These are phyloP conservation scores for Parietaria judaica DNA, from an alignment of 306 rosid genomes.

Conservation along the genomic window DNA sequence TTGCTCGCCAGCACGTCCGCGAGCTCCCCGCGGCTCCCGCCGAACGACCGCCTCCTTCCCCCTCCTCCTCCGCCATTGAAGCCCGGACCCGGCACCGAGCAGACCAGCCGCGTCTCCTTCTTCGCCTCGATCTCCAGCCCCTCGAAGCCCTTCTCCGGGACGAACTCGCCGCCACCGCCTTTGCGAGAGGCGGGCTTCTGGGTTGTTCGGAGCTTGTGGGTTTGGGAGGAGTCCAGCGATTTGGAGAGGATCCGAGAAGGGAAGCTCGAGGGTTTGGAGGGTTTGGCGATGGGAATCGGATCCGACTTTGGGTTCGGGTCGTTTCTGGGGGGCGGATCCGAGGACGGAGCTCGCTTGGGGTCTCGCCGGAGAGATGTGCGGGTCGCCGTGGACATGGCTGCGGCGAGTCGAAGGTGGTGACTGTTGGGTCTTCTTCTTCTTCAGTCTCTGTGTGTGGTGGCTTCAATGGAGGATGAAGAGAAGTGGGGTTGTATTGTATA, in stretches of 20 bases:
- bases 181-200: constrained; percentile 21
- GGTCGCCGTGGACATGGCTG: constrained; percentile 36
- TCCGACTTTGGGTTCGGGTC: constrained; percentile 30
- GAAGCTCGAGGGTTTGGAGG: constrained; percentile 15
- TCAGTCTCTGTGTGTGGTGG: background rate
- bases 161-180: constrained; percentile 7
- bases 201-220: constrained; percentile 16
- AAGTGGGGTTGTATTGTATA: no score
- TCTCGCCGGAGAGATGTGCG: constrained; percentile 42
- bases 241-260: constrained; percentile 19
- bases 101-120: constrained; percentile 35
- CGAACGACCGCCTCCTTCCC: constrained; percentile 59
- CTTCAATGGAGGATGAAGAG: background rate
- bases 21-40: constrained; percentile 49
- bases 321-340: constrained; percentile 20
- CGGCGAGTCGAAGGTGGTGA: background rate
- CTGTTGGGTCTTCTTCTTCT: no score
- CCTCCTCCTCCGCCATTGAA: constrained; percentile 36
- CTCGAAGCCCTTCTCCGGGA: background rate
- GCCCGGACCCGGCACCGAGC: constrained; percentile 10
- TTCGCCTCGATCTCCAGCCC: constrained; percentile 25
- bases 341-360: constrained; percentile 23
- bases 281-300: constrained; percentile 13
- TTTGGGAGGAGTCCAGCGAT: constrained; percentile 25
- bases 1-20: constrained; percentile 56